These are phyloP conservation scores for Aspergillus bridgeri DNA, from an alignment of 495 filamentous ascomycete genomes.

Conservation along the genomic window DNA sequence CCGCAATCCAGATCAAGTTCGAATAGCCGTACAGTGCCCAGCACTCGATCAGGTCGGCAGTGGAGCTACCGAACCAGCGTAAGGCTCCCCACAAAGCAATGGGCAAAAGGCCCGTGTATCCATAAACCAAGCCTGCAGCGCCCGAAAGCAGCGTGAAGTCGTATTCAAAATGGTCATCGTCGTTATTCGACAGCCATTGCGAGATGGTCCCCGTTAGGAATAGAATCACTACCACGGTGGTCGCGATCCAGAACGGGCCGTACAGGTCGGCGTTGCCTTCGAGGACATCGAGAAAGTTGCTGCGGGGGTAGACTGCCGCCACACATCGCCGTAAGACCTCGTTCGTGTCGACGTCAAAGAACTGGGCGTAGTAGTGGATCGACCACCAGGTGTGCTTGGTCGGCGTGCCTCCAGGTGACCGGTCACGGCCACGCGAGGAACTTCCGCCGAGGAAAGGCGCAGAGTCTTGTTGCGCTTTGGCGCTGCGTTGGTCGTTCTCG, in stretches of 20 bases:
- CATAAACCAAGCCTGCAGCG: conserved; percentile 86
- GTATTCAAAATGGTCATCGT: conserved; percentile 68
- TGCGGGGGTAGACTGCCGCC: conserved; percentile 79
- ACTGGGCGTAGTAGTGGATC: conserved; percentile 91
- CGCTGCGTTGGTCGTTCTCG: conserved; percentile 50
- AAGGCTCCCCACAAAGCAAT: conserved; percentile 82
- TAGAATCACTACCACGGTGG: conserved; percentile 91
- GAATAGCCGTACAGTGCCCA: conserved; percentile 92
- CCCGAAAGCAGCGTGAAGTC: conserved; percentile 82
- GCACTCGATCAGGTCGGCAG: conserved; percentile 76
- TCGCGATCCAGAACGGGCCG: conserved; percentile 96
- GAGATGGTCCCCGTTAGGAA: conserved; percentile 94
- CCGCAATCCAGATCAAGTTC: conserved; percentile 94
- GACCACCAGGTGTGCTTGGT: conserved; percentile 90
- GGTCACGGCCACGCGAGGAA: conserved; percentile 39
- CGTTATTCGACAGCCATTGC: conserved; percentile 67
- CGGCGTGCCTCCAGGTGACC: conserved; percentile 44
- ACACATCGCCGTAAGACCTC: conserved; percentile 79
- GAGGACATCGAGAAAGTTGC: conserved; percentile 92
- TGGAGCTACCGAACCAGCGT: conserved; percentile 91
- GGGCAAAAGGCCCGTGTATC: conserved; percentile 84
- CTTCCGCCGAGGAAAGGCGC: conserved; percentile 61
- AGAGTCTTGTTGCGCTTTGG: conserved; percentile 55
- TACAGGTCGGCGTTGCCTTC: conserved; percentile 98
- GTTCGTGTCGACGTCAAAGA: conserved; percentile 94